Conservation (phyloP, 768 basidiomycete genomes). For the Lactifluus volemus region DNA sequence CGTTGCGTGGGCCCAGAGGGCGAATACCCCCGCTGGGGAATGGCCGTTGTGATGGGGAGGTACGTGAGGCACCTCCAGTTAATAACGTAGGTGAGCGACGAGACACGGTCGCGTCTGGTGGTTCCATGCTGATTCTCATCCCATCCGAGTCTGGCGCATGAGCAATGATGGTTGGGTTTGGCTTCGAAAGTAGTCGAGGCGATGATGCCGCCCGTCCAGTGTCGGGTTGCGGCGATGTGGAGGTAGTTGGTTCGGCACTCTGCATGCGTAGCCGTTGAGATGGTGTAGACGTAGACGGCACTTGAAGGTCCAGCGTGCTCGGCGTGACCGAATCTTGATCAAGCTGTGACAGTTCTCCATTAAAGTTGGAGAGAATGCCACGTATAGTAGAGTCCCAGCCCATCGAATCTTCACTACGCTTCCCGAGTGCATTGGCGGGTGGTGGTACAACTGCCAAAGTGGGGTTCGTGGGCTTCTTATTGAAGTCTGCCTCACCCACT, state of each 20-base stretch:
- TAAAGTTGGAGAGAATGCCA: slow-evolving; percentile 65
- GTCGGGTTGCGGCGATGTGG: not conserved
- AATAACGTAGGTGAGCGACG: not conserved
- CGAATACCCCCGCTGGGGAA: slow-evolving; percentile 20
- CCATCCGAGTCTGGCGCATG: slow-evolving; percentile 12
- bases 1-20: slow-evolving; percentile 19
- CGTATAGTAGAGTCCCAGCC: slow-evolving; percentile 43
- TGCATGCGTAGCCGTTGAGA: slow-evolving; percentile 24
- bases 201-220: slow-evolving; percentile 1
- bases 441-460: slow-evolving; percentile 31
- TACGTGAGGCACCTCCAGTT: slow-evolving; percentile 16
- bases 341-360: slow-evolving; percentile 59
- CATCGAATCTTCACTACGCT: slow-evolving; percentile 25
- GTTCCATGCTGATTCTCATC: not conserved
- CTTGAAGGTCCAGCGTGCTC: slow-evolving; percentile 50
- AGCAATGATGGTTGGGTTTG: slow-evolving; percentile 13
- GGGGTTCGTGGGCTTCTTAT: slow-evolving; percentile 36
- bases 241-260: slow-evolving; percentile 17
- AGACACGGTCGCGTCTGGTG: not conserved
- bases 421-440: slow-evolving; percentile 32
- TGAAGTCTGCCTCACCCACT: slow-evolving; percentile 25
- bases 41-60: slow-evolving; percentile 6
- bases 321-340: slow-evolving; percentile 40
- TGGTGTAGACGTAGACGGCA: slow-evolving; percentile 56
- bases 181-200: slow-evolving; percentile 1